Evolutionary conservation across 202 grass and related monocot species (phyloP), one percentile per base, ranked within the genome.

Genomic region (Dendrocalamus latiflorus): DNA sequence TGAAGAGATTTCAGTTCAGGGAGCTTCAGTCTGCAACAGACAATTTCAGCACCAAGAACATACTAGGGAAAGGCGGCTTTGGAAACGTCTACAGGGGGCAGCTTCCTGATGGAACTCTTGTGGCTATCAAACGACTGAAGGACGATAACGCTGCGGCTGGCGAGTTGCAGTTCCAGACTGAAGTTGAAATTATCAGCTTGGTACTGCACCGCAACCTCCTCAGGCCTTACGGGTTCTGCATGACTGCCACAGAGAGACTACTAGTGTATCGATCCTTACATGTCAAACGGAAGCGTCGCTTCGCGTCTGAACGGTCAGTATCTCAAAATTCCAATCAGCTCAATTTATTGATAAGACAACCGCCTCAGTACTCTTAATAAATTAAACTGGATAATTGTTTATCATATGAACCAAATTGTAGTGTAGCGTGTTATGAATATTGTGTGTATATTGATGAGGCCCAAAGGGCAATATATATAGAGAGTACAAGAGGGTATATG

Each of bases 281-380:
- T 96, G 96, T 94, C 93, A n/a, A 99, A 99, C 84, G 96, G 96
- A 85, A 99, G 96, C 9, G 96, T 99, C 10, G 96, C 91, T 42
- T 99, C 89, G 1, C 89, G 91, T 45, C 83, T 99, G 34, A 99
- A 99, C 92, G 89, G 96, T 99, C 62, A 54, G 63, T 30, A 56
- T 42, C 47, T 57, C 21, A 86, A 86, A 53, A 36, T 79, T 81
- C 55, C 57, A 72, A 16, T 58, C 56, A 54, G 69, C 43, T 51
- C 48, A 20, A 64, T 69, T 58, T 21, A 48, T 65, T 56, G 57
- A 70, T 76, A 56, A 24, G 48, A 30, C 21, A 42, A 21, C 5
- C 4, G 21, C 56, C 6, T 24, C 44, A 34, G 61, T 59, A 17
- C 48, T 76, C 20, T 60, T 21, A 37, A 20, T 45, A 71, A 71